Conservation (phyloP, 208 protist genomes). For the Crithidia fasciculata region DNA sequence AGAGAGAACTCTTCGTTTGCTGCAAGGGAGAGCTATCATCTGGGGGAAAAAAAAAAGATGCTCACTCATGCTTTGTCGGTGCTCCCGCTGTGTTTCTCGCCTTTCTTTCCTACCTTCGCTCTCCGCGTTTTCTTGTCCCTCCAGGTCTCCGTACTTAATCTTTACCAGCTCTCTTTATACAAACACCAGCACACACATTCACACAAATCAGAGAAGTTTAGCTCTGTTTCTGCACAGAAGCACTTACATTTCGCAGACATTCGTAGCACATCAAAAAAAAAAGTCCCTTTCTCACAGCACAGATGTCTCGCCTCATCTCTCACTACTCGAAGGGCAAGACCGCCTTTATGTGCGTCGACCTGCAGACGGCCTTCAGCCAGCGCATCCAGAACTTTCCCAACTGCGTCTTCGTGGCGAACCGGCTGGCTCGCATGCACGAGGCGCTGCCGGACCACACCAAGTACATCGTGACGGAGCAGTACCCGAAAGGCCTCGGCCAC, state of each 20-base stretch:
- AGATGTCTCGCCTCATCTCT: conserved; percentile 69
- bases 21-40: no score
- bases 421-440: conserved; percentile 57
- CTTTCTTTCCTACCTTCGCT: no score
- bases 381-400: conserved; percentile 69
- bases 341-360: conserved; percentile 78
- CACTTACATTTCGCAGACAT: neutral
- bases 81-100: no score
- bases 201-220: no score
- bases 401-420: conserved; percentile 84
- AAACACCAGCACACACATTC: no score
- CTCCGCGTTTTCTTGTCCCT: no score
- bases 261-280: conserved; percentile 1
- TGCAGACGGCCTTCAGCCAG: conserved; percentile 71
- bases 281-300: neutral
- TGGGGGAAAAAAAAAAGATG: no score
- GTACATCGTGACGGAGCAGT: conserved; percentile 86
- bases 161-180: no score
- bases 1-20: no score
- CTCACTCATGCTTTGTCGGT: no score
- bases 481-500: conserved; percentile 73
- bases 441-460: conserved; percentile 60
- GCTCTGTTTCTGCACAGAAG: no score
- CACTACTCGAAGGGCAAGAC: conserved; percentile 70
- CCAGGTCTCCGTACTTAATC: no score